Percentiles rank a stretch among this genome's conserved stretches.
Evolutionary conservation across 306 rosid species (phyloP).

Genomic region (Malus domestica): ASM211411v1 NC_041803.1:19688001-19688500

Average conservation of each 20-base stretch:
- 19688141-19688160: constrained; percentile 32
- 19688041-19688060: constrained; percentile 48
- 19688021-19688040: constrained; percentile 67
- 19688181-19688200: neutral
- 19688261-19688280: constrained; percentile 38
- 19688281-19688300: constrained; percentile 48
- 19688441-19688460: neutral
- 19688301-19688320: constrained; percentile 42
- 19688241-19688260: constrained; percentile 53
- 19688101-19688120: constrained; percentile 48
- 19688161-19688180: neutral
- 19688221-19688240: neutral
- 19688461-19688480: neutral
- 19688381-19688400: constrained; percentile 51
- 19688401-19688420: constrained; percentile 53
- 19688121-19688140: constrained; percentile 57
- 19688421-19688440: constrained; percentile 36
- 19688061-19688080: constrained; percentile 25
- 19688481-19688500: neutral
- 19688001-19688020: constrained; percentile 46
- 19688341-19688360: constrained; percentile 45
- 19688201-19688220: neutral
- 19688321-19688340: constrained; percentile 45
- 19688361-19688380: constrained; percentile 48
- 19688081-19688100: constrained; percentile 31